Base-by-base conservation (phyloP, 2,329 filamentous ascomycete species). In the Nannizzia gypsea region DNA sequence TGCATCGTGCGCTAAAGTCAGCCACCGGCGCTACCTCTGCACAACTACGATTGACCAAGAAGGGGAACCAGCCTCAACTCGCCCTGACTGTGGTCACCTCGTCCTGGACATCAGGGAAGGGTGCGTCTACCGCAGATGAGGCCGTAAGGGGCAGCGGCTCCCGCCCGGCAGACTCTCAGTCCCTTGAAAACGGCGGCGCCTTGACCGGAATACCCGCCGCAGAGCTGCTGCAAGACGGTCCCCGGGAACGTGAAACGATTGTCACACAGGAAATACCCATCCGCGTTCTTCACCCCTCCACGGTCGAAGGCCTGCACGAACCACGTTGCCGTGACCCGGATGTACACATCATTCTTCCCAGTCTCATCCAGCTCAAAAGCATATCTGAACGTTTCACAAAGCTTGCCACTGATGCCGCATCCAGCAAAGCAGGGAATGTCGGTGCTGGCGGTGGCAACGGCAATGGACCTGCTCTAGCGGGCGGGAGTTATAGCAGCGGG, bases 191-290 rank as follows among this genome's bases (percentile, higher is more conserved):
- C 73, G 22, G 76, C 79, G 74, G 82, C 59, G 71, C 76, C 64
- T 68, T 67, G 28, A 73, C 85, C 24, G 52, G 61, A 8, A 42
- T 57, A 44, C 58, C 58, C 3, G 13, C 46, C 68, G 83, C 81
- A n/a, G 57, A 59, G 26, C 28, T 56, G 3, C 28, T 56, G 9
- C 57, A 40, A 55, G 71, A 83, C 77, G 65, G 82, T 70, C 65
- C 80, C 48, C 80, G 87, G 60, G 89, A 92, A 68, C 86, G 90
- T 66, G 91, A 96, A 72, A 95, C 93, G 63, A 81, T 95, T 66
- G 88, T 99, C 68, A 96, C 90, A 0, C 93, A 99, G 70, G 90
- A 97, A 73, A 88, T 99, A 42, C 93, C 93, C n/a, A 87, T 97
- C 48, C 86, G 91, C 17, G 90, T 99, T 1, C 81, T 99, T 8